Base-by-base conservation (phyloP, 768 basidiomycete genomes). In the Lepiota brunneoincarnata region DNA sequence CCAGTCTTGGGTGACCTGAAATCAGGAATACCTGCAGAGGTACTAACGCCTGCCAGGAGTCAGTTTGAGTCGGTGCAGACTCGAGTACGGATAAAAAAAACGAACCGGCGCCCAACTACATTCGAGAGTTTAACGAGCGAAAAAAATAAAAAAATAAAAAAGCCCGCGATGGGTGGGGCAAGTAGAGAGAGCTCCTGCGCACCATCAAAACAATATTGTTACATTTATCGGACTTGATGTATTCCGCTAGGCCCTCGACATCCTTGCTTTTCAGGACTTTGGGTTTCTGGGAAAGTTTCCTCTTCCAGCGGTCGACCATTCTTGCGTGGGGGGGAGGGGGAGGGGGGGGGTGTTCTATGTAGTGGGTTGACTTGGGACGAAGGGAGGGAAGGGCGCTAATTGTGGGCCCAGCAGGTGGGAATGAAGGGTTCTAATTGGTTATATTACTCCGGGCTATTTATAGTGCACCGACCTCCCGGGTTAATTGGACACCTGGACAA, bases 1-100 rank as follows among this genome's bases (percentile, higher is more conserved):
- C 93, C 93, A 34, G 93, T 94, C 20, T 84, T 81, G 0, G 91
- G 89, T 9, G 89, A 90, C 57, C 94, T 75, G 67, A 95, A 97
- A 69, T 97, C 93, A 11, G 93, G 93, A 23, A 92, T 93, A 5
- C 89, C 89, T 50, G 89, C 89, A 24, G 86, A 77, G 5, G 89
- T 91, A 58, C 86, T 88, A 44, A 91, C 78, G 15, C 89, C 89
- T 86, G 4, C 18, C n/a, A 15, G 11, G 28, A 28, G 18, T 18
- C 11, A 54, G 38, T 15, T 7, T 4, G 40, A 12, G 31, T 39
- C 18, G 15, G 9, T 42, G 14, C 31, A 31, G 6, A 26, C 21
- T 31, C n/a, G 21, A 34, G 42, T 44, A 35, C 59, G 11, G 17
- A 14, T 24, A 20, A 45, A 41, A 51, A 36, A 49, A 44, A 59